A percentile compares a stretch with the other conserved stretches of the same genome.
Conservation (phyloP, 805 yeast genomes). For the Brettanomyces naardenensis region DNA sequence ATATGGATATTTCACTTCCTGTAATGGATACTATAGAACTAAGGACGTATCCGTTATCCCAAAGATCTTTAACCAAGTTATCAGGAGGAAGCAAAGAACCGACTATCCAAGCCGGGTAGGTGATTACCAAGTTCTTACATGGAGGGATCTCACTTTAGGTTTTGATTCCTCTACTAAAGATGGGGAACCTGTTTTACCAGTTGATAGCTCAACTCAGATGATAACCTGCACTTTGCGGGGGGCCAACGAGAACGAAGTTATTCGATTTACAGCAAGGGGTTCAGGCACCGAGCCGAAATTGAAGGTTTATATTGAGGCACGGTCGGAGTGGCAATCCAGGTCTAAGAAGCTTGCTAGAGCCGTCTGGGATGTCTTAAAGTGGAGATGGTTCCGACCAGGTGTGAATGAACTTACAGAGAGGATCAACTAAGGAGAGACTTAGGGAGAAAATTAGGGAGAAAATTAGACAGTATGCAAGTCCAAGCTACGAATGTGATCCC, state of each 20-base stretch:
- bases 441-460: too few relatives aligned
- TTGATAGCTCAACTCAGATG: slow-evolving; percentile 76
- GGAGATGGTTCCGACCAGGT: slow-evolving; percentile 67
- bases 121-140: slow-evolving; percentile 43
- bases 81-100: slow-evolving; percentile 8
- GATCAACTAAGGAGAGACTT: slow-evolving; percentile 13
- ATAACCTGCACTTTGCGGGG: slow-evolving; percentile 52
- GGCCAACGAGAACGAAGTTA: slow-evolving; percentile 23
- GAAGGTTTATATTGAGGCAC: slow-evolving; percentile 84
- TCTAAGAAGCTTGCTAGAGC: slow-evolving; percentile 47
- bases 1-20: slow-evolving; percentile 78
- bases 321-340: slow-evolving; percentile 34
- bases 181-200: slow-evolving; percentile 57
- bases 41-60: slow-evolving; percentile 44
- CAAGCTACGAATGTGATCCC: too few relatives aligned
- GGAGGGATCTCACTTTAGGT: slow-evolving; percentile 84
- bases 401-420: slow-evolving; percentile 29
- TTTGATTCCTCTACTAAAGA: slow-evolving; percentile 63
- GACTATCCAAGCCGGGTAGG: slow-evolving; percentile 48
- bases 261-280: slow-evolving; percentile 82
- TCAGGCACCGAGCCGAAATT: slow-evolving; percentile 96
- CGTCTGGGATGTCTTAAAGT: slow-evolving; percentile 57
- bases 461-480: too few relatives aligned
- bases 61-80: slow-evolving; percentile 39
- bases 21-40: slow-evolving; percentile 78